A percentile compares a stretch with the other conserved stretches of the same genome.
These are phyloP conservation scores for Tolypocladium sp. DNA, from an alignment of 2,329 filamentous ascomycete species.

Conservation along the genomic window DNA sequence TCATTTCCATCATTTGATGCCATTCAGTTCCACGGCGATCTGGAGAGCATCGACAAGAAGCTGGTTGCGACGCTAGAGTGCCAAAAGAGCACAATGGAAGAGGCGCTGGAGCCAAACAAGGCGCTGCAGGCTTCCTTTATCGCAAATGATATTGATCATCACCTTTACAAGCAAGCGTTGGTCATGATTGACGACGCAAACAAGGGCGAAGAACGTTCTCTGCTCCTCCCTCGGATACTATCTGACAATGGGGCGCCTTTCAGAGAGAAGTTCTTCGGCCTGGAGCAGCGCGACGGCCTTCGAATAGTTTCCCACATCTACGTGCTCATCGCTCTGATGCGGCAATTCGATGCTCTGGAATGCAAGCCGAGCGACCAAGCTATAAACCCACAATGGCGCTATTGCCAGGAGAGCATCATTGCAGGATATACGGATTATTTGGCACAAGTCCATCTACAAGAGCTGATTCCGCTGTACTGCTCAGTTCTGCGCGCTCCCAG, in stretches of 20 bases:
- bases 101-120: conserved; percentile 59
- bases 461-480: conserved; percentile 81
- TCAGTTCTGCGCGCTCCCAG: conserved; percentile 61
- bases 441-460: conserved; percentile 60
- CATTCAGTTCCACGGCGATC: conserved; percentile 51
- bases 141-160: conserved; percentile 47
- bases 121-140: conserved; percentile 70
- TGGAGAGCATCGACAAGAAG: conserved; percentile 40
- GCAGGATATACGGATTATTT: conserved; percentile 76
- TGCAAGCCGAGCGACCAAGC: conserved; percentile 6
- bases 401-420: conserved; percentile 64
- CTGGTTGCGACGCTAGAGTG: conserved; percentile 54
- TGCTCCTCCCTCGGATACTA: conserved; percentile 14
- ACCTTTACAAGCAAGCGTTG: conserved; percentile 51
- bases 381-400: conserved; percentile 17
- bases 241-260: conserved; percentile 22
- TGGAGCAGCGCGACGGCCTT: conserved; percentile 54
- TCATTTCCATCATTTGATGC: conserved; percentile 57
- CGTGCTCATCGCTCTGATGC: conserved; percentile 58
- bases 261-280: conserved; percentile 38
- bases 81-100: conserved; percentile 43
- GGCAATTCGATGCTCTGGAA: conserved; percentile 35
- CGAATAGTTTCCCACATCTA: conserved; percentile 60
- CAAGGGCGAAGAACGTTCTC: conserved; percentile 10
- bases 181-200: conserved; percentile 17